These are phyloP conservation scores for Apophysomyces variabilis DNA, from an alignment of 371 early-diverging fungal species.

Conservation along the genomic window DNA sequence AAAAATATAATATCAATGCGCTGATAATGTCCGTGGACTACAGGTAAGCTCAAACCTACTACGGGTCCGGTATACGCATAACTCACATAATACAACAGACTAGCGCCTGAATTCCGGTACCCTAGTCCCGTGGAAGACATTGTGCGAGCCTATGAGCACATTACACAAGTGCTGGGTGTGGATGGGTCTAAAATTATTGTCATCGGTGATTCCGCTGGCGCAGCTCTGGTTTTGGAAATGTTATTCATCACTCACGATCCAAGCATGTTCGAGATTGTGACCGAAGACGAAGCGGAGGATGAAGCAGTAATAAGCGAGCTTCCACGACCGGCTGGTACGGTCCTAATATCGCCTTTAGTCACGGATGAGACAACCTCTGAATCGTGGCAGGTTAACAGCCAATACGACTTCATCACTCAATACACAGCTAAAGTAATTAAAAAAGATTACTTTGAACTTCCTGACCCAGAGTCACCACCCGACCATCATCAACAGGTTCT, in stretches of 20 bases:
- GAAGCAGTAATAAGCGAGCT: conserved; percentile 31
- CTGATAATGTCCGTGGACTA: conserved; percentile 53
- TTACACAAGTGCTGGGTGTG: conserved; percentile 27
- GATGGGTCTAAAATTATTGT: conserved; percentile 36
- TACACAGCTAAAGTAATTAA: conserved; percentile 45
- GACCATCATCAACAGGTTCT: conserved; percentile 32
- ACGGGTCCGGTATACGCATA: neutral
- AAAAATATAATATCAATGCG: conserved; percentile 36
- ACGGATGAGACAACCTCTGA: conserved; percentile 46
- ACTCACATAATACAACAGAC: conserved; percentile 12
- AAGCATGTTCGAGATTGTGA: conserved; percentile 48
- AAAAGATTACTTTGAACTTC: conserved; percentile 44
- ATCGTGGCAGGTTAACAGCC: conserved; percentile 44
- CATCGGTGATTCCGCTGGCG: conserved; percentile 45
- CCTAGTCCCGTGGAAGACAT: conserved; percentile 48
- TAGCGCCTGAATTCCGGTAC: conserved; percentile 50
- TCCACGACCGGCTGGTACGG: conserved; percentile 45
- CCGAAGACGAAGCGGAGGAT: conserved; percentile 26
- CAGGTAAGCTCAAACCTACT: conserved; percentile 19
- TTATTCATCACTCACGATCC: conserved; percentile 48
- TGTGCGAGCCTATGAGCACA: conserved; percentile 46
- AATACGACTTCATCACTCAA: conserved; percentile 48
- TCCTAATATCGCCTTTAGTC: conserved; percentile 45
- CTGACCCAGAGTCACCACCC: conserved; percentile 26
- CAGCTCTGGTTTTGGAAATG: conserved; percentile 40